Evolutionary conservation across 805 yeast species (phyloP), one percentile per base, ranked within the genome.

Genomic region (Brettanomyces bruxellensis): DNA sequence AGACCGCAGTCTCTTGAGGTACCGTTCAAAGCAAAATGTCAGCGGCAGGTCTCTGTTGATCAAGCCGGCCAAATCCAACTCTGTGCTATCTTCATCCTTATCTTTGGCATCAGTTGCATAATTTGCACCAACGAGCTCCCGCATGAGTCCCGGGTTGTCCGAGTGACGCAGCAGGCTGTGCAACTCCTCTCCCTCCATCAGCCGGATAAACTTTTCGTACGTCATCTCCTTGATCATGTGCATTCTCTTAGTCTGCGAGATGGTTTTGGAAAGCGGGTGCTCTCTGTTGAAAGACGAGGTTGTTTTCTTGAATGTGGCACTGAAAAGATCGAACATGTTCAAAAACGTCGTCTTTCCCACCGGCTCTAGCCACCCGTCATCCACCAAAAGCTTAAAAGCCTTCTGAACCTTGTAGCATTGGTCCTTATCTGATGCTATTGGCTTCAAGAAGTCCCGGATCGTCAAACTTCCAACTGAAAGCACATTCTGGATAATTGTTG

Each of bases 391-490:
- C 0, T 68, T 59, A 52, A 81, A 71, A 5, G 67, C 64, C 25
- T 64, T 62, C 38, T 66, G 69, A 13, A 66, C 54, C 13, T 57
- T 51, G 3, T 38, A 9, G 4, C 57, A 55, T 6, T 57, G 57
- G 2, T 55, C 59, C 36, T 62, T 64, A 43, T 57, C 41, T 14
- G 45, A 11, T 2, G 6, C 6, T 5, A 25, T 4, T 52, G 68
- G 43, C 52, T 76, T 79, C 3, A 67, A 62, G 24, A 43, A 43
- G 14, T 23, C 36, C 14, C 51, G 48, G 2, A 78, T 66, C 4
- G 79, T 72, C 46, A 88, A 59, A 54, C 81, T 80, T 0, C 96
- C 96, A 45, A 78, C 66, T 4, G 78, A 72, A n/a, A 86, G 60
- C 40, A 88, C 66, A 55, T 83, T 84, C 55, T 83, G 88, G 11